These are phyloP conservation scores for Sphaerostilbella broomeana DNA, from an alignment of 2,329 filamentous ascomycete species.

Conservation along the genomic window DNA sequence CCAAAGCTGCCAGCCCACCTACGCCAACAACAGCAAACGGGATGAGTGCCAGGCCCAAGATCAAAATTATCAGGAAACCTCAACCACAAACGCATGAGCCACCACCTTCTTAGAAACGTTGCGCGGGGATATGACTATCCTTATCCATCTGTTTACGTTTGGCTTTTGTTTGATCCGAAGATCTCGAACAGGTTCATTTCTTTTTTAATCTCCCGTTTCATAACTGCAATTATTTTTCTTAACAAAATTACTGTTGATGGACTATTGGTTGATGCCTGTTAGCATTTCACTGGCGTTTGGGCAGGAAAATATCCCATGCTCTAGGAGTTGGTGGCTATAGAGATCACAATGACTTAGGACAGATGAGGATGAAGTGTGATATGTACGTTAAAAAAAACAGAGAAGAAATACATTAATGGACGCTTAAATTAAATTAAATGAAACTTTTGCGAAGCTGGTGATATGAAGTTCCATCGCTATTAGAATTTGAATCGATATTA, in stretches of 20 bases:
- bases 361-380: slow-evolving; percentile 3
- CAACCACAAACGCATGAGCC: slow-evolving; percentile 19
- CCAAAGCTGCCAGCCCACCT: slow-evolving; percentile 20
- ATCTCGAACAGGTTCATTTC: slow-evolving; percentile 4
- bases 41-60: slow-evolving; percentile 26
- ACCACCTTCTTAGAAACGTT: slow-evolving; percentile 18
- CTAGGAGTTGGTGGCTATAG: slow-evolving; percentile 7
- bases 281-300: slow-evolving; percentile 9
- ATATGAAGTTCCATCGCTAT: too few relatives aligned
- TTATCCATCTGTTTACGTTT: background rate
- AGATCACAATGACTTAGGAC: slow-evolving; percentile 1
- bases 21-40: slow-evolving; percentile 19
- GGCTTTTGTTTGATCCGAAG: background rate
- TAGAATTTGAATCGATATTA: too few relatives aligned
- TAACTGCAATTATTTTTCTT: background rate
- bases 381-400: slow-evolving; percentile 6
- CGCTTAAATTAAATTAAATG: too few relatives aligned
- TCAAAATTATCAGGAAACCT: slow-evolving; percentile 33
- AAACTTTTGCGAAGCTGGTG: too few relatives aligned
- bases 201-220: background rate
- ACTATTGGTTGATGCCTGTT: background rate
- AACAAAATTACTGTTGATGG: background rate
- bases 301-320: background rate
- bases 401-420: too few relatives aligned
- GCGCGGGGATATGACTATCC: background rate